phyloP scores from a whole-genome alignment of 208 protist species.

The Leishmania mexicana region DNA sequence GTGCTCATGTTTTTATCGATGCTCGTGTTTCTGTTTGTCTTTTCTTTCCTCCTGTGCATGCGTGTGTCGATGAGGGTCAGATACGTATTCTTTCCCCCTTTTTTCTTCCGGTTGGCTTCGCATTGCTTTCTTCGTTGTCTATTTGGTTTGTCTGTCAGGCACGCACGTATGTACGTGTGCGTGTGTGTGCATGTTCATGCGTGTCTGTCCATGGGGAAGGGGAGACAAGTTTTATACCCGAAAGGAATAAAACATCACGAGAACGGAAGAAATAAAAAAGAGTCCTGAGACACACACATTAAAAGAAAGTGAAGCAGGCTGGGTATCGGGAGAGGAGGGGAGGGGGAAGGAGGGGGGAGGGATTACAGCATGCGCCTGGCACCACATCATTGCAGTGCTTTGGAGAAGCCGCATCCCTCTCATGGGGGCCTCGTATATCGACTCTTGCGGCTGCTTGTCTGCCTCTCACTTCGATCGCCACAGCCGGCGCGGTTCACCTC shows the following conservation, averaged over 20 bases:
- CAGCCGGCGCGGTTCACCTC: background rate
- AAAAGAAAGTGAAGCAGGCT: background rate
- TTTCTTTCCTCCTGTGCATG: background rate
- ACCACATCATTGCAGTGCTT: background rate
- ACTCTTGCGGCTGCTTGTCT: background rate
- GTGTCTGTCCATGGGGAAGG: background rate
- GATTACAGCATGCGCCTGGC: background rate
- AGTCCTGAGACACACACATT: background rate
- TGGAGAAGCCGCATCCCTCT: background rate
- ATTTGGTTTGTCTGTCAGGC: background rate
- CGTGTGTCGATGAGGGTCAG: background rate
- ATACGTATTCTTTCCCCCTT: background rate
- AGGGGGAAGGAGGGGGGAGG: background rate
- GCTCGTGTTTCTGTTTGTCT: background rate
- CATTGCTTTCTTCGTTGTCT: background rate
- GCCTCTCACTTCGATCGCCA: background rate
- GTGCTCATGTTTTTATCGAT: background rate
- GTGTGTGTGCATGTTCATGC: background rate
- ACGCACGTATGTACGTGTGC: too few relatives aligned
- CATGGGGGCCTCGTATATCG: background rate
- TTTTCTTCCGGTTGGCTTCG: background rate
- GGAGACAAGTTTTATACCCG: too few relatives aligned
- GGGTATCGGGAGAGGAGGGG: background rate
- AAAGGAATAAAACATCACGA: background rate
- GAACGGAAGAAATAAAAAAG: background rate